Evolutionary conservation across 2,329 filamentous ascomycete species (phyloP).

Genomic region (Fusarium lateritium): DNA sequence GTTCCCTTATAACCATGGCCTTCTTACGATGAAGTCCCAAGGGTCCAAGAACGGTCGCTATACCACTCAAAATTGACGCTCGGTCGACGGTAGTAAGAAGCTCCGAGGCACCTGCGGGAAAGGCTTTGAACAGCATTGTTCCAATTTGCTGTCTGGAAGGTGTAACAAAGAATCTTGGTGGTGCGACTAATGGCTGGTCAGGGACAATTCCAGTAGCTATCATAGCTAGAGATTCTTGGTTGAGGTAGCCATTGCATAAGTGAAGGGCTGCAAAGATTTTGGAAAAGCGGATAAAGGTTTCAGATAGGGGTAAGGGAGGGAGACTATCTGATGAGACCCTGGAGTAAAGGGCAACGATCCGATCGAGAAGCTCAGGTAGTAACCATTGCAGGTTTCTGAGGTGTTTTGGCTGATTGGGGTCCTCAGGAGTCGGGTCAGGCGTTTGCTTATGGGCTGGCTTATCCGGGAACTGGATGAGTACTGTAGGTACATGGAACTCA

Average conservation of each 20-base stretch:
- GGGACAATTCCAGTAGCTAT: constrained; percentile 75
- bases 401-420: constrained; percentile 65
- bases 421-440: constrained; percentile 49
- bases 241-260: constrained; percentile 73
- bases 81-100: constrained; percentile 81
- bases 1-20: constrained; percentile 88
- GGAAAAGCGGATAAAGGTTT: constrained; percentile 80
- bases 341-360: constrained; percentile 81
- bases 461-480: constrained; percentile 68
- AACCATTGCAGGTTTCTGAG: constrained; percentile 69
- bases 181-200: constrained; percentile 64
- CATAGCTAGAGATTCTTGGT: constrained; percentile 72
- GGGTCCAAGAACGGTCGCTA: constrained; percentile 85
- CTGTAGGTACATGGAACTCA: constrained; percentile 81
- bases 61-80: constrained; percentile 84
- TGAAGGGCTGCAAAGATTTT: constrained; percentile 79
- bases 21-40: constrained; percentile 90
- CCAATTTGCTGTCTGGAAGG: constrained; percentile 76
- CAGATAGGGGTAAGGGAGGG: constrained; percentile 79
- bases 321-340: constrained; percentile 79
- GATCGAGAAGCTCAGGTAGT: constrained; percentile 81
- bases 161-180: constrained; percentile 68
- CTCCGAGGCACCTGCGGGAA: constrained; percentile 77
- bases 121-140: constrained; percentile 76
- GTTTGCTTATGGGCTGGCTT: constrained; percentile 55